phyloP scores from a whole-genome alignment of 2,329 filamentous ascomycete genomes.

The Microsporum audouinii region DNA sequence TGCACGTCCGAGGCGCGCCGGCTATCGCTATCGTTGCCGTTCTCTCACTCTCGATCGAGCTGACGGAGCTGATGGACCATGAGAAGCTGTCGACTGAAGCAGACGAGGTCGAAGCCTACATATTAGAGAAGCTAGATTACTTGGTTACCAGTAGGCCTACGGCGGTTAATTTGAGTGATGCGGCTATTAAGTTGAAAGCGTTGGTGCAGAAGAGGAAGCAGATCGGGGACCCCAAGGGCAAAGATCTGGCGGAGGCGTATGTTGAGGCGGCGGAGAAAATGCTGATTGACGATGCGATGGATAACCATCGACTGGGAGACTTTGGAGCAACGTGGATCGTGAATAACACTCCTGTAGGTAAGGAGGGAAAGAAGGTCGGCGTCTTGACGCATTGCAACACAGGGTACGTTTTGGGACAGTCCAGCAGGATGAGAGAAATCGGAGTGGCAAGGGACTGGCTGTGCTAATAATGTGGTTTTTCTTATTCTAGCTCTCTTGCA shows the following conservation, averaged over 20 bases:
- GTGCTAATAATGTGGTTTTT: not conserved
- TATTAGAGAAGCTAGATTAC: slow-evolving; percentile 69
- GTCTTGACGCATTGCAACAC: slow-evolving; percentile 97
- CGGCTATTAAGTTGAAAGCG: slow-evolving; percentile 65
- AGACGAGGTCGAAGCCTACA: slow-evolving; percentile 55
- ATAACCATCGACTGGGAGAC: slow-evolving; percentile 75
- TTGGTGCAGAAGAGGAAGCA: slow-evolving; percentile 42
- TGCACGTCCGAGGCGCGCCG: slow-evolving; percentile 63
- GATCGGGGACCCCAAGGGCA: slow-evolving; percentile 25
- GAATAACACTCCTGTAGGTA: slow-evolving; percentile 42
- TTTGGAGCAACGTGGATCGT: slow-evolving; percentile 76
- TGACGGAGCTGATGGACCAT: slow-evolving; percentile 40
- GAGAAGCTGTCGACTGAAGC: slow-evolving; percentile 39
- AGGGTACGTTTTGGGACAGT: slow-evolving; percentile 43
- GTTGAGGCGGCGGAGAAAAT: slow-evolving; percentile 74
- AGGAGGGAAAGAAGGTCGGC: slow-evolving; percentile 50
- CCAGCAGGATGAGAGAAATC: not conserved
- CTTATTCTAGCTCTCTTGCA: slow-evolving; percentile 57
- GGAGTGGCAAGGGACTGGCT: not conserved
- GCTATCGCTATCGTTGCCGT: slow-evolving; percentile 97
- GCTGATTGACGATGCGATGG: slow-evolving; percentile 71
- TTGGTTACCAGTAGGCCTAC: slow-evolving; percentile 83
- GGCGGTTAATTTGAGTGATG: slow-evolving; percentile 87
- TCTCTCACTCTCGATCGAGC: slow-evolving; percentile 74
- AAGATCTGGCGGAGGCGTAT: slow-evolving; percentile 55